A percentile compares a stretch with the other conserved stretches of the same genome.
These are phyloP conservation scores for Leccinellum luteum DNA, from an alignment of 768 basidiomycete genomes.

Conservation along the genomic window DNA sequence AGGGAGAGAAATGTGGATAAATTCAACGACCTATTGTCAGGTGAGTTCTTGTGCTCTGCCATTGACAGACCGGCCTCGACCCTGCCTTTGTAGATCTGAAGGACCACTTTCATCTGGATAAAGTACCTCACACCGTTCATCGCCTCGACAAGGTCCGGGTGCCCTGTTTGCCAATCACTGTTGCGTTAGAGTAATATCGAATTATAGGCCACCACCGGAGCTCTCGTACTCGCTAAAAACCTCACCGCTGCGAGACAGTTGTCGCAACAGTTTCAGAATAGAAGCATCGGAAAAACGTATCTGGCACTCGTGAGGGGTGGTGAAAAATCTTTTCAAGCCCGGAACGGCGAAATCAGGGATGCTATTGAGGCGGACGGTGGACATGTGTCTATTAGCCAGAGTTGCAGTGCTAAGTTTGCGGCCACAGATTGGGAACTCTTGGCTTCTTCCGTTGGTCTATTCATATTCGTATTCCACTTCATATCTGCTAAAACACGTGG, in stretches of 20 bases:
- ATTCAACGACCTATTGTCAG: slow-evolving; percentile 38
- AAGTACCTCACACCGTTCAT: slow-evolving; percentile 52
- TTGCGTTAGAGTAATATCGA: background rate
- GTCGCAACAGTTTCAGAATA: slow-evolving; percentile 51
- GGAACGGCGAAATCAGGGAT: slow-evolving; percentile 42
- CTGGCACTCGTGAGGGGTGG: slow-evolving; percentile 62
- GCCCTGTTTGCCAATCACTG: background rate
- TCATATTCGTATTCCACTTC: slow-evolving; percentile 11
- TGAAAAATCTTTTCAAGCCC: slow-evolving; percentile 40
- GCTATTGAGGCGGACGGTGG: slow-evolving; percentile 43
- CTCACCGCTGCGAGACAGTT: slow-evolving; percentile 43
- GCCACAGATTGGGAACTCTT: slow-evolving; percentile 55
- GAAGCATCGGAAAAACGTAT: slow-evolving; percentile 55
- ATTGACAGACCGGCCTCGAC: slow-evolving; percentile 2
- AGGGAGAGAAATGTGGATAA: slow-evolving; percentile 28
- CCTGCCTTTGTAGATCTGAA: slow-evolving; percentile 25
- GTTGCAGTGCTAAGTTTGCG: slow-evolving; percentile 34
- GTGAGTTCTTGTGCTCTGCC: slow-evolving; percentile 19
- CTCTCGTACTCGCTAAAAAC: slow-evolving; percentile 53
- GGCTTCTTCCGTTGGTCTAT: slow-evolving; percentile 51
- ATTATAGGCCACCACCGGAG: slow-evolving; percentile 59
- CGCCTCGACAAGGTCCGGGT: slow-evolving; percentile 64
- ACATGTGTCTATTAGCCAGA: slow-evolving; percentile 35
- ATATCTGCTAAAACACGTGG: slow-evolving; percentile 26
- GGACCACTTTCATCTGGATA: slow-evolving; percentile 31